Conservation (phyloP, 257 asterid genomes). For the Lycium ferocissimum region DNA sequence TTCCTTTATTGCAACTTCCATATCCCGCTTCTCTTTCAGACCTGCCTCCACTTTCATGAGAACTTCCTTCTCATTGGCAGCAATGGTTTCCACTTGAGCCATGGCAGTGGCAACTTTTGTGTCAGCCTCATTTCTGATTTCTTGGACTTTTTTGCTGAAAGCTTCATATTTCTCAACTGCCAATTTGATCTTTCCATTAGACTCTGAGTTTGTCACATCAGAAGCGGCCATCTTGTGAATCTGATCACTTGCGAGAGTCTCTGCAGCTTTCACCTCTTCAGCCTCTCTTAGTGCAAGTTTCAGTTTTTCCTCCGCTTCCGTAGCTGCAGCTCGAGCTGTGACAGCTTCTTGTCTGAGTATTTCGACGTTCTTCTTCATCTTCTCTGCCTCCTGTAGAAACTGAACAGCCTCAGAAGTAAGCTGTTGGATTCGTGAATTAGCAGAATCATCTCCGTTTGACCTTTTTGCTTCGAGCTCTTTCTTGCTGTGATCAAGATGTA, state of each 20-base stretch:
- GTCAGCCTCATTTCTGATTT: conserved; percentile 51
- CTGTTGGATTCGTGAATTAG: conserved; percentile 41
- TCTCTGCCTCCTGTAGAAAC: conserved; percentile 55
- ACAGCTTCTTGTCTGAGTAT: conserved; percentile 57
- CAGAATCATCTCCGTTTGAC: conserved; percentile 38
- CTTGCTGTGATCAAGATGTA: conserved; percentile 20
- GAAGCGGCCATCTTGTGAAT: conserved; percentile 41
- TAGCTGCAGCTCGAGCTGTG: conserved; percentile 42
- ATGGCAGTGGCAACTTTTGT: conserved; percentile 58
- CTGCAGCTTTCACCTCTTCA: conserved; percentile 63
- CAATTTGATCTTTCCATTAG: conserved; percentile 47
- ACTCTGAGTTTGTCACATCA: conserved; percentile 30
- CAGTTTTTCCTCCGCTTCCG: conserved; percentile 63
- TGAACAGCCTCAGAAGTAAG: conserved; percentile 52
- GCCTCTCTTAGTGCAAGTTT: conserved; percentile 51
- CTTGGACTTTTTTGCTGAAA: conserved; percentile 55
- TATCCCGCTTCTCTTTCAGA: conserved; percentile 50
- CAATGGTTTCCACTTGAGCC: conserved; percentile 53
- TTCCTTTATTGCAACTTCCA: conserved; percentile 57
- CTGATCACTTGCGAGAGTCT: conserved; percentile 51
- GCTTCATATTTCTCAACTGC: conserved; percentile 52
- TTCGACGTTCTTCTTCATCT: conserved; percentile 42
- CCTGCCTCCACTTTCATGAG: conserved; percentile 50
- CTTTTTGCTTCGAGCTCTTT: conserved; percentile 28
- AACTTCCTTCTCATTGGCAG: conserved; percentile 45